Conservation (phyloP, 805 yeast species). For the Candida coleopterorum region DNA sequence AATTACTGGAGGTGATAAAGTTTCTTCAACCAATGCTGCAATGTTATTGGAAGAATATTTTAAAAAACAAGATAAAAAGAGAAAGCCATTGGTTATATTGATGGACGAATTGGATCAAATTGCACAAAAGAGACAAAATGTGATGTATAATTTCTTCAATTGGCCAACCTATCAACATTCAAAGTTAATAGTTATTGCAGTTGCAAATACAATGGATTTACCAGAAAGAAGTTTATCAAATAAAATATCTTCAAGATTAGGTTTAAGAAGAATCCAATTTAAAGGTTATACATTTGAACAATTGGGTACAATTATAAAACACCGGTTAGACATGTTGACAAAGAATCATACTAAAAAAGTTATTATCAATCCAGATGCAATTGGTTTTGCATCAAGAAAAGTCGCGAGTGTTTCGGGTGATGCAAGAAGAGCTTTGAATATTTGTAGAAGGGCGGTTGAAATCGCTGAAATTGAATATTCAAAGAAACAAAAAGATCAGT, state of each 20-base stretch:
- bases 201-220: conserved; percentile 95
- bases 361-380: conserved; percentile 61
- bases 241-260: conserved; percentile 87
- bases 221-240: conserved; percentile 86
- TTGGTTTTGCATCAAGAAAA: conserved; percentile 87
- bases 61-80: conserved; percentile 27
- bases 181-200: conserved; percentile 80
- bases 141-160: conserved; percentile 93
- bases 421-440: conserved; percentile 86
- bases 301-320: conserved; percentile 66
- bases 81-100: conserved; percentile 63
- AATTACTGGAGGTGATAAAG: conserved; percentile 47
- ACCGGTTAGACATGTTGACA: conserved; percentile 51
- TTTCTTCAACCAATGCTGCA: conserved; percentile 62
- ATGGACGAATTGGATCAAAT: conserved; percentile 94
- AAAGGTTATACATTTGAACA: conserved; percentile 84
- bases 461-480: conserved; percentile 67
- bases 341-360: conserved; percentile 36
- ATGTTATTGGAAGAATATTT: conserved; percentile 70
- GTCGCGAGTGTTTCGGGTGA: conserved; percentile 97
- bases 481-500: conserved; percentile 14
- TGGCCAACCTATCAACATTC: conserved; percentile 90
- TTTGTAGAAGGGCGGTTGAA: conserved; percentile 86
- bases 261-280: conserved; percentile 80
- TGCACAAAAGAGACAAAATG: conserved; percentile 74